Evolutionary conservation across 1,139 yeast species (phyloP).

Genomic region (Taiozyma sp.): DNA sequence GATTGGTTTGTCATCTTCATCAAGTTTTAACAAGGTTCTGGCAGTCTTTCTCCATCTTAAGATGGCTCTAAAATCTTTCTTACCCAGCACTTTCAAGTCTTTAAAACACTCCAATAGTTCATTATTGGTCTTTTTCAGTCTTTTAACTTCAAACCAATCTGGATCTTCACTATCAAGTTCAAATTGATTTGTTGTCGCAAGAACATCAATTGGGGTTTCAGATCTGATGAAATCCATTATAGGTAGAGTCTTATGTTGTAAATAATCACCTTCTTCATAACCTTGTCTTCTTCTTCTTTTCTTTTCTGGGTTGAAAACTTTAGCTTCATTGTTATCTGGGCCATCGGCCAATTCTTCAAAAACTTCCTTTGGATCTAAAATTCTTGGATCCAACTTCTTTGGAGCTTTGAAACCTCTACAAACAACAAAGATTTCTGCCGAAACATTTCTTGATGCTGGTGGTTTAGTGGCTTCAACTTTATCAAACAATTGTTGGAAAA

Average conservation of each 20-base stretch:
- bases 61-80: slow-evolving; percentile 80
- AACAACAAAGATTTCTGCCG: slow-evolving; percentile 97
- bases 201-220: slow-evolving; percentile 78
- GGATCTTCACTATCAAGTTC: slow-evolving; percentile 56
- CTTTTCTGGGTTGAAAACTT: slow-evolving; percentile 89
- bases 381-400: slow-evolving; percentile 85
- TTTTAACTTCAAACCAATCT: slow-evolving; percentile 67
- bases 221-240: slow-evolving; percentile 74
- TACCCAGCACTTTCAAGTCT: slow-evolving; percentile 91
- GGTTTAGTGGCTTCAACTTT: slow-evolving; percentile 98
- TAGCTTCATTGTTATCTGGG: slow-evolving; percentile 80
- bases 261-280: slow-evolving; percentile 91
- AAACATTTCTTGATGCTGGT: slow-evolving; percentile 96
- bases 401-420: slow-evolving; percentile 97
- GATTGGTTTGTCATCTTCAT: slow-evolving; percentile 43
- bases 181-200: slow-evolving; percentile 68
- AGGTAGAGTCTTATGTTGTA: slow-evolving; percentile 67
- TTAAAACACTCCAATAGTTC: slow-evolving; percentile 80
- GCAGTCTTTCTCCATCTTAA: slow-evolving; percentile 88
- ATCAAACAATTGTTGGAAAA: slow-evolving; percentile 89
- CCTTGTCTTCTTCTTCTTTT: slow-evolving; percentile 91
- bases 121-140: slow-evolving; percentile 66
- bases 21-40: slow-evolving; percentile 70
- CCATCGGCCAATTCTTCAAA: slow-evolving; percentile 86
- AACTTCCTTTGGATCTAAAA: slow-evolving; percentile 87